Base-by-base conservation (phyloP, 805 yeast genomes). In the Myxozyma lipomycoides region DNA sequence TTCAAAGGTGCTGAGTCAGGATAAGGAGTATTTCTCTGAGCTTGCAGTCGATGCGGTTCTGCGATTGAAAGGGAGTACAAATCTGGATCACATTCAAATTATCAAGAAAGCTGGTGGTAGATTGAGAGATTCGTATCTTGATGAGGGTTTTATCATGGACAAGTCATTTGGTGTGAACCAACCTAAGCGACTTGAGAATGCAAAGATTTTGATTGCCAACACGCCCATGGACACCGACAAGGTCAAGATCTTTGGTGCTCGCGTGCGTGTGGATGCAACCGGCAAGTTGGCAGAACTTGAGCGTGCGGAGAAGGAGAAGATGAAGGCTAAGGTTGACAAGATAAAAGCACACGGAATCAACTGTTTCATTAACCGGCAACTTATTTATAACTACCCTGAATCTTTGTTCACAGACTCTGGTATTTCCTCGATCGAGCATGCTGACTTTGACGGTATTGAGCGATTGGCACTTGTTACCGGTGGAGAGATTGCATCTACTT, bases 331-430 rank as follows among this genome's bases (percentile, higher is more conserved):
- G 70, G 88, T 93, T 59, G 89, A 82, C 52, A 88, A 89, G 67
- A 93, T 93, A 68, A 81, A 88, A 66, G 82, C 82, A 60, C 95
- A 87, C 67, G 86, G 86, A 49, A 82, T 87, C 65, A 86, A 87
- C 68, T 82, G 91, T 62, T 93, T 93, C 68, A 89, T 93, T 61
- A 93, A 93, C 74, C 82, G 98, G 66, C 98, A 93, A 72, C 78
- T 93, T 65, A 93, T 93, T 65, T 93, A 93, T 71, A 97, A 93
- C 73, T 93, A 91, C 78, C 98, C 98, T 23, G 98, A 93, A 72
- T 96, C 87, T 70, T 76, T 93, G 60, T 86, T 93, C 64, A 78
- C 95, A 4, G 98, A 91, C 61, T 71, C 88, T 39, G 81, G 82
- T 48, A 86, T 93, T 62, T 90, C 87, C 69, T 82, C 96, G 21